phyloP scores from a whole-genome alignment of 805 yeast species.

The Kazachstania psychrophila region DNA sequence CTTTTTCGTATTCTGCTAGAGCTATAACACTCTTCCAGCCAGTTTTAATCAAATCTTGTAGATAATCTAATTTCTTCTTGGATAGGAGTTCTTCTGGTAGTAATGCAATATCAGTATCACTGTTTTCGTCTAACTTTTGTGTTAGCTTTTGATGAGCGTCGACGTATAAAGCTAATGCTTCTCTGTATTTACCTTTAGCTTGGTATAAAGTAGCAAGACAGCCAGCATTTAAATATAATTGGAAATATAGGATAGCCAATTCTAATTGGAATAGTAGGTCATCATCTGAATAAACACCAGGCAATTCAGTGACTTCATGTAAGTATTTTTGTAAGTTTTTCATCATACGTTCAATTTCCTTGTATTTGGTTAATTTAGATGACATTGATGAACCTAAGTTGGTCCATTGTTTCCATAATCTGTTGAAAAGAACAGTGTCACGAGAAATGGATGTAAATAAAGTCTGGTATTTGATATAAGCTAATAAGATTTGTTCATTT shows the following conservation, averaged over 20 bases:
- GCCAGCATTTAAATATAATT: slow-evolving; percentile 15
- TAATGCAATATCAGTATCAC: slow-evolving; percentile 7
- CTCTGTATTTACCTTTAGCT: slow-evolving; percentile 21
- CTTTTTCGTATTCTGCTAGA: slow-evolving; percentile 30
- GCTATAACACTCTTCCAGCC: slow-evolving; percentile 26
- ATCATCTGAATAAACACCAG: slow-evolving; percentile 88
- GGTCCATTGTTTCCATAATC: slow-evolving; percentile 26
- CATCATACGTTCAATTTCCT: slow-evolving; percentile 31
- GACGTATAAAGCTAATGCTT: slow-evolving; percentile 25
- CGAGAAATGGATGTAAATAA: slow-evolving; percentile 62
- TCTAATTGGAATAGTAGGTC: slow-evolving; percentile 37
- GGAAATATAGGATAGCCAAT: slow-evolving; percentile 17
- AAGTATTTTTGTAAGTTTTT: slow-evolving; percentile 42
- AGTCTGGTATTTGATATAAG: slow-evolving; percentile 64
- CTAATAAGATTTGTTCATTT: slow-evolving; percentile 61
- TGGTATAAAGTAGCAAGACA: slow-evolving; percentile 26
- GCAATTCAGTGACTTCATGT: slow-evolving; percentile 60
- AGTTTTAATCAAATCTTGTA: slow-evolving; percentile 38
- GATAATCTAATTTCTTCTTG: slow-evolving; percentile 37
- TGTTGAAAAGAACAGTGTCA: slow-evolving; percentile 45
- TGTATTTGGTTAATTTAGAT: slow-evolving; percentile 22
- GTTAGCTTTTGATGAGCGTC: slow-evolving; percentile 18
- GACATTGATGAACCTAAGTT: slow-evolving; percentile 16
- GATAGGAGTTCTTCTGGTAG: slow-evolving; percentile 19
- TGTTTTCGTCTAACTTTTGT: slow-evolving; percentile 6